Percentiles rank a stretch among this genome's conserved stretches.
phyloP scores from a whole-genome alignment of 1,284 basidiomycete genomes.

The Ustilago xerochloae region DNA sequence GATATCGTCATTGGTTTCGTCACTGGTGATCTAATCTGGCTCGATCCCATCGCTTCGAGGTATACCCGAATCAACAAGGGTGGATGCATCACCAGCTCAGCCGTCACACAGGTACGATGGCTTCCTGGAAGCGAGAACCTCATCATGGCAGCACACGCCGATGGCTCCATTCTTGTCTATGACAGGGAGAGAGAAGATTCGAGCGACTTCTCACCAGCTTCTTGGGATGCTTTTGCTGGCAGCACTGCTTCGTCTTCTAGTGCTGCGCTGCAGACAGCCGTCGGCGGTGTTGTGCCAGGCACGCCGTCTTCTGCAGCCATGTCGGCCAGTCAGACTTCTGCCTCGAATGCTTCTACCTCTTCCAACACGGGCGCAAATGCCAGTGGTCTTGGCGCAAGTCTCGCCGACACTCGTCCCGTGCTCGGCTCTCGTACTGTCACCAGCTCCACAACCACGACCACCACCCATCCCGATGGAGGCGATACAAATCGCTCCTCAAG shows the following conservation, averaged over 20 bases:
- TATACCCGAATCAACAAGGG: conserved; percentile 93
- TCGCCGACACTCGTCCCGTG: conserved; percentile 25
- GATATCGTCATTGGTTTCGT: conserved; percentile 93
- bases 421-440: conserved; percentile 35
- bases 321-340: conserved; percentile 35
- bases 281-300: neutral
- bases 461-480: conserved; percentile 20
- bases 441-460: conserved; percentile 43
- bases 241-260: conserved; percentile 31
- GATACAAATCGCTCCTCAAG: conserved; percentile 32
- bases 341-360: conserved; percentile 22
- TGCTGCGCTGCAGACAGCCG: conserved; percentile 19
- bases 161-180: conserved; percentile 87
- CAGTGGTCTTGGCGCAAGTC: conserved; percentile 11
- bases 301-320: conserved; percentile 36
- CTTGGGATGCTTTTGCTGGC: conserved; percentile 26
- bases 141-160: conserved; percentile 89
- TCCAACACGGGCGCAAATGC: conserved; percentile 5
- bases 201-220: conserved; percentile 26
- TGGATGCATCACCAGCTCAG: conserved; percentile 81
- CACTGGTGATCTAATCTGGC: conserved; percentile 83
- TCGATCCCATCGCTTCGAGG: conserved; percentile 83
- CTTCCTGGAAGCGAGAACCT: conserved; percentile 78
- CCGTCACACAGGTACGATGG: conserved; percentile 87
- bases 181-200: conserved; percentile 90